phyloP scores from a whole-genome alignment of 306 rosid species.

The Malus domestica region DNA sequence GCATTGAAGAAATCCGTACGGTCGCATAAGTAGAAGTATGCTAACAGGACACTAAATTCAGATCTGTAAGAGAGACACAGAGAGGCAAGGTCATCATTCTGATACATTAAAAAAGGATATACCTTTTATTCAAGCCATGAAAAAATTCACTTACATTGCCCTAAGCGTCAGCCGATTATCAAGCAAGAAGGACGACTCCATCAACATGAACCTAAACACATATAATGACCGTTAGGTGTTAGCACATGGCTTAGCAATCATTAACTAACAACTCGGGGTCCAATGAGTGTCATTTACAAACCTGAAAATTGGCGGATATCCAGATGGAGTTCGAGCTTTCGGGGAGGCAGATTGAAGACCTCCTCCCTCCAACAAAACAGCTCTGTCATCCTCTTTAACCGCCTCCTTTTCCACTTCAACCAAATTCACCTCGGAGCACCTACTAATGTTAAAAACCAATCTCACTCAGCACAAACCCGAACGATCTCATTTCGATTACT shows the following conservation, averaged over 20 bases:
- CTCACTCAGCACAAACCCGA: conserved; percentile 11
- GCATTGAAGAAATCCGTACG: conserved; percentile 79
- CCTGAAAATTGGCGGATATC: conserved; percentile 56
- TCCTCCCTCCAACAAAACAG: conserved; percentile 69
- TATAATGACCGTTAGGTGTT: background rate
- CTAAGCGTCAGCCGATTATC: conserved; percentile 84
- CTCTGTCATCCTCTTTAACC: conserved; percentile 67
- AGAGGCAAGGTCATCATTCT: conserved; percentile 13
- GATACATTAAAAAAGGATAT: conserved; percentile 2
- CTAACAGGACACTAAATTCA: conserved; percentile 72
- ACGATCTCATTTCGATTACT: background rate
- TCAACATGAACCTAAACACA: conserved; percentile 56
- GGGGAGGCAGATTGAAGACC: conserved; percentile 51
- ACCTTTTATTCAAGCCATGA: background rate
- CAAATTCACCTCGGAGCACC: conserved; percentile 62
- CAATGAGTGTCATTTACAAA: conserved; percentile 9
- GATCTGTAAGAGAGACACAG: conserved; percentile 38
- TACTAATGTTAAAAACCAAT: conserved; percentile 31
- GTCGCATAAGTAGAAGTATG: conserved; percentile 74
- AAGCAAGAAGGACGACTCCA: conserved; percentile 72
- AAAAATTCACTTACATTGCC: conserved; percentile 70
- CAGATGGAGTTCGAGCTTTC: conserved; percentile 40
- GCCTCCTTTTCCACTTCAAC: conserved; percentile 44
- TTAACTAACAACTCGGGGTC: conserved; percentile 10
- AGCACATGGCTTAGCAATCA: conserved; percentile 13